Percentiles rank a stretch among this genome's conserved stretches.
phyloP scores from a whole-genome alignment of 495 filamentous ascomycete species.

The Cenococcum geophilum region DNA sequence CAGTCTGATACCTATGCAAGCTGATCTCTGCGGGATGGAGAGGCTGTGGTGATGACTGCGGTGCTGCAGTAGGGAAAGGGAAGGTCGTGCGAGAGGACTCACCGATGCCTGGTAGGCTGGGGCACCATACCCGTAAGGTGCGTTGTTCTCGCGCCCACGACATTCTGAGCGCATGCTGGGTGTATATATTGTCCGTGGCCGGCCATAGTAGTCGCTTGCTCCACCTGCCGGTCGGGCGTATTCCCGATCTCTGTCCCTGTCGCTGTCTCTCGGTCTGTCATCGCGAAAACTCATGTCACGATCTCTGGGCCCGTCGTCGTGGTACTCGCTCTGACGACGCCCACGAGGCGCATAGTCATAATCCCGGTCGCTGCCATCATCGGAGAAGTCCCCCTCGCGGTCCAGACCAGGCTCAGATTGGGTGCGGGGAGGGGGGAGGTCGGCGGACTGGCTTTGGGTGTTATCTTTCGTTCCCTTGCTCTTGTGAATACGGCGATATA shows the following conservation, averaged over 20 bases:
- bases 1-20: too few species aligned
- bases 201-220: background rate
- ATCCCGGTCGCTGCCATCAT: background rate
- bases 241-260: background rate
- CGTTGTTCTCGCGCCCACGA: background rate
- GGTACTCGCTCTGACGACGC: background rate
- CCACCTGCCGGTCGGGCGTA: background rate
- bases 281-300: background rate
- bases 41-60: too few species aligned
- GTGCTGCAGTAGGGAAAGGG: background rate
- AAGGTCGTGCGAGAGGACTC: background rate
- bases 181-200: background rate
- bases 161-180: too few species aligned
- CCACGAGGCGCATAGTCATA: background rate
- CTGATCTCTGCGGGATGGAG: background rate
- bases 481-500: background rate
- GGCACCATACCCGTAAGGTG: background rate
- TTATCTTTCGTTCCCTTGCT: background rate
- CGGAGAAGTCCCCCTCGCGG: background rate
- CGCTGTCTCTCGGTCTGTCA: background rate
- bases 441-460: background rate
- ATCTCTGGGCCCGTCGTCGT: background rate
- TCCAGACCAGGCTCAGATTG: background rate
- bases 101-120: background rate
- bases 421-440: background rate